Evolutionary conservation across 176 grass and related monocot genomes (phyloP), one percentile per base, ranked within the genome.

Genomic region (Tillandsia fasciculata): DNA sequence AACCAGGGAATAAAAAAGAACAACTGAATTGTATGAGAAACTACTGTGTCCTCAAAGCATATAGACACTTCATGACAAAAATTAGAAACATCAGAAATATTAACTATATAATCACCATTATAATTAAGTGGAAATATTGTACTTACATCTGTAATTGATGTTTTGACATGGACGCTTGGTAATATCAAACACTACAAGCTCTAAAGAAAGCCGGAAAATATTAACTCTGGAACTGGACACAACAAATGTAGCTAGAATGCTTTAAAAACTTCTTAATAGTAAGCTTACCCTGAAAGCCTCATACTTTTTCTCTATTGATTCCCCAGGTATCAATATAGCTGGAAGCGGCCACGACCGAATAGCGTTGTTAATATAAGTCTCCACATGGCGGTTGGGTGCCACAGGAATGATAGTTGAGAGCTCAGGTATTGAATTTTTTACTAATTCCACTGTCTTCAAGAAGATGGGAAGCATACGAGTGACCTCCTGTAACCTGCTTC

Each of bases 401-500:
- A 97, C 83, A 83, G 75, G 93, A 83, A 97, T 90, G 17, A 97
- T 64, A 71, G 88, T 14, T 64, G 86, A 90, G 12, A 90, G 63
- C 53, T 92, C 84, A 76, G 78, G 66, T 65, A 81, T 81, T 81
- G 73, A 49, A 50, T 79, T 66, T 53, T 74, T 87, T 77, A 97
- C 65, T 65, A 83, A 81, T 79, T 90, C 59, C 23, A 81, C 71
- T 67, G 86, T 82, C 72, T 76, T 70, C 68, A 91, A 70, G 73
- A 83, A 97, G 69, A 92, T 87, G 27, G 93, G 93, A 75, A 97
- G 89, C 79, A 97, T 97, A 17, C 79, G 68, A 69, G 68, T 88
- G 52, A 92, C 93, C 77, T 92, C 93, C 81, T 97, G 93, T 75
- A 97, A 72, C 79, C 93, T 86, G 81, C 93, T 97, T 84, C 93